These are phyloP conservation scores for Fraxinus xanthoxyloides DNA, from an alignment of 305 asterid genomes.

Conservation along the genomic window DNA sequence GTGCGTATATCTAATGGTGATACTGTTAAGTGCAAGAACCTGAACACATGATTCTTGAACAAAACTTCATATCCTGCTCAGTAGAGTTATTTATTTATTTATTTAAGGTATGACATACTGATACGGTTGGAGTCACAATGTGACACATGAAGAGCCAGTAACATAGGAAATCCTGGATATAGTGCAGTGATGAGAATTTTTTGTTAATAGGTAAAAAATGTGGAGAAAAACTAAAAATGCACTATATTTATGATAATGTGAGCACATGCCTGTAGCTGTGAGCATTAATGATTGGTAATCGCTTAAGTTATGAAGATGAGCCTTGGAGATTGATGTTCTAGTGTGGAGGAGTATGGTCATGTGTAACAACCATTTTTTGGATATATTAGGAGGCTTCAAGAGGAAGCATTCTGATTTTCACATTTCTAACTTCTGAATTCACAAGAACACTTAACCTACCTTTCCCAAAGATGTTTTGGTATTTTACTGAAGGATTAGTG, in stretches of 20 bases:
- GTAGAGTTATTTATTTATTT: background rate
- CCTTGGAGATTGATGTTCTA: background rate
- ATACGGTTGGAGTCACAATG: background rate
- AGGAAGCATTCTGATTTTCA: background rate
- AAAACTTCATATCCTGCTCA: background rate
- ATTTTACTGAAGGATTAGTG: background rate
- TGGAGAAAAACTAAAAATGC: background rate
- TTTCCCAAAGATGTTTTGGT: background rate
- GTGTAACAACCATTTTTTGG: background rate
- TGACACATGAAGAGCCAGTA: background rate
- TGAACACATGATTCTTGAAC: background rate
- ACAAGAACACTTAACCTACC: background rate
- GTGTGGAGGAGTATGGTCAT: background rate
- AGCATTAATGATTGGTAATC: background rate
- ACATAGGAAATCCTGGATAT: background rate
- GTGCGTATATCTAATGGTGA: slow-evolving; percentile 7
- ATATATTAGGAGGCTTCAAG: background rate
- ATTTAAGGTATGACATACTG: background rate
- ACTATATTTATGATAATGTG: background rate
- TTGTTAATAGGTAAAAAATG: background rate
- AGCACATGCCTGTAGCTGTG: background rate
- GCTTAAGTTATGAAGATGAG: background rate
- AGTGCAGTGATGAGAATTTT: background rate
- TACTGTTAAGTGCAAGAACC: background rate
- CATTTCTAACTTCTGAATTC: background rate